Percentiles rank a stretch among this genome's conserved stretches.
Conservation (phyloP, 176 grass and related monocot genomes). For the Phyllostachys edulis region DNA sequence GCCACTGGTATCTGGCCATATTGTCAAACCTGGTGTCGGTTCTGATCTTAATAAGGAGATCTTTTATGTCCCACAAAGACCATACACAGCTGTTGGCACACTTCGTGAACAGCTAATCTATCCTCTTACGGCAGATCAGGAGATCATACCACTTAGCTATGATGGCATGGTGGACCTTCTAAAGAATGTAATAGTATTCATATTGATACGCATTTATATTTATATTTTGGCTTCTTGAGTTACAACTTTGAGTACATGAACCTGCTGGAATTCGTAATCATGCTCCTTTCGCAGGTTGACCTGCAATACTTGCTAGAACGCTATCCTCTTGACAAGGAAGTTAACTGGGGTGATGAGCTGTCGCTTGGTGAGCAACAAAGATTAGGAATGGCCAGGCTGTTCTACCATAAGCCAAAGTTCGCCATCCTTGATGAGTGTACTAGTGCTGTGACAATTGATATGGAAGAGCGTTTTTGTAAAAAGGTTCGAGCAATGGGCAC, state of each 20-base stretch:
- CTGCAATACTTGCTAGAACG: constrained; percentile 94
- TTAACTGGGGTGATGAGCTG: constrained; percentile 98
- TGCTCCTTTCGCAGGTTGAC: constrained; percentile 75
- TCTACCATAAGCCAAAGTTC: constrained; percentile 97
- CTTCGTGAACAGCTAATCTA: constrained; percentile 98
- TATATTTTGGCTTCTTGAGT: constrained; percentile 17
- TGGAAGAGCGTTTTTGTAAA: constrained; percentile 97
- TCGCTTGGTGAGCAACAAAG: constrained; percentile 98
- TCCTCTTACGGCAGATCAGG: constrained; percentile 83
- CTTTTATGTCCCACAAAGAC: constrained; percentile 98
- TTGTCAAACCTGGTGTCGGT: constrained; percentile 98
- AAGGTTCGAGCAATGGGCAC: constrained; percentile 96
- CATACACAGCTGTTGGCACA: constrained; percentile 98
- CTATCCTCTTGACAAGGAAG: constrained; percentile 92
- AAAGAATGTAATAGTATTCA: constrained; percentile 75
- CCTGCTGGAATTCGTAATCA: constrained; percentile 38
- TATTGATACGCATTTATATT: constrained; percentile 14
- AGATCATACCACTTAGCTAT: constrained; percentile 69
- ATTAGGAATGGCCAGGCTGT: constrained; percentile 96
- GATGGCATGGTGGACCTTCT: constrained; percentile 91
- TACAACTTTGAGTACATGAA: constrained; percentile 28
- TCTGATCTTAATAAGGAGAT: constrained; percentile 99
- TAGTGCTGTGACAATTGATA: constrained; percentile 94
- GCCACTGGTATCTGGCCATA: constrained; percentile 93
- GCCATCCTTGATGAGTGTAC: constrained; percentile 99